Percentiles rank a stretch among this genome's conserved stretches.
These are phyloP conservation scores for Pyrenochaeta sp. DNA, from an alignment of 2,329 filamentous ascomycete genomes.

Conservation along the genomic window DNA sequence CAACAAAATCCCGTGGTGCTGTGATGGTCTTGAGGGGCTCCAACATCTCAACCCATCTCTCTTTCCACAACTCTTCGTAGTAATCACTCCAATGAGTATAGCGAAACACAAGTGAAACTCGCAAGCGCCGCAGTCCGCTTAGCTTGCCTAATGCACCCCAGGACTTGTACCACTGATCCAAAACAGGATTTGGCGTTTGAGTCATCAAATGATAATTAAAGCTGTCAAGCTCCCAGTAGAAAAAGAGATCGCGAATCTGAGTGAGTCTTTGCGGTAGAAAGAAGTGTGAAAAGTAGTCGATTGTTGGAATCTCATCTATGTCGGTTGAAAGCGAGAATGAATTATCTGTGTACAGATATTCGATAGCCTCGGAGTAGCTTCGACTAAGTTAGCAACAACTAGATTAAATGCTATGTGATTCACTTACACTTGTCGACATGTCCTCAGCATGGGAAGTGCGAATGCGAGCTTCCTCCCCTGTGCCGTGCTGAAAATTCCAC, in stretches of 20 bases:
- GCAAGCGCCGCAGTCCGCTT: slow-evolving; percentile 25
- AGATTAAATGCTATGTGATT: not conserved
- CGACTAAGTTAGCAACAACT: slow-evolving; percentile 1
- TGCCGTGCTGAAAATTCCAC: not conserved
- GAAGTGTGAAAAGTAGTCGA: slow-evolving; percentile 26
- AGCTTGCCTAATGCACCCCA: slow-evolving; percentile 25
- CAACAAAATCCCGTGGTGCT: slow-evolving; percentile 18
- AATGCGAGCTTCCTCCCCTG: slow-evolving; percentile 4
- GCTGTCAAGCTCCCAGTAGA: slow-evolving; percentile 26
- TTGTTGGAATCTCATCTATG: slow-evolving; percentile 17
- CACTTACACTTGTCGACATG: slow-evolving; percentile 33
- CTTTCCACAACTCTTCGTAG: slow-evolving; percentile 22
- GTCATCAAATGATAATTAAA: slow-evolving; percentile 10
- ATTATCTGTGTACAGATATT: slow-evolving; percentile 30
- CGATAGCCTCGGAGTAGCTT: slow-evolving; percentile 36
- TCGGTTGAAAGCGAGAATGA: slow-evolving; percentile 24
- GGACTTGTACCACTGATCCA: slow-evolving; percentile 18
- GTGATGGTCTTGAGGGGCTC: slow-evolving; percentile 21
- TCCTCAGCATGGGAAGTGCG: slow-evolving; percentile 20
- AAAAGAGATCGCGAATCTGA: slow-evolving; percentile 21
- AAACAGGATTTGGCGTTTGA: not conserved
- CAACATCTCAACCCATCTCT: slow-evolving; percentile 16
- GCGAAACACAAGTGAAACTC: slow-evolving; percentile 17
- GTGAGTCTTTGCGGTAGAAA: slow-evolving; percentile 28
- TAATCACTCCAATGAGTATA: slow-evolving; percentile 6